Base-by-base conservation (phyloP, 768 basidiomycete genomes). In the Phlebiopsis flavidoalba region DNA sequence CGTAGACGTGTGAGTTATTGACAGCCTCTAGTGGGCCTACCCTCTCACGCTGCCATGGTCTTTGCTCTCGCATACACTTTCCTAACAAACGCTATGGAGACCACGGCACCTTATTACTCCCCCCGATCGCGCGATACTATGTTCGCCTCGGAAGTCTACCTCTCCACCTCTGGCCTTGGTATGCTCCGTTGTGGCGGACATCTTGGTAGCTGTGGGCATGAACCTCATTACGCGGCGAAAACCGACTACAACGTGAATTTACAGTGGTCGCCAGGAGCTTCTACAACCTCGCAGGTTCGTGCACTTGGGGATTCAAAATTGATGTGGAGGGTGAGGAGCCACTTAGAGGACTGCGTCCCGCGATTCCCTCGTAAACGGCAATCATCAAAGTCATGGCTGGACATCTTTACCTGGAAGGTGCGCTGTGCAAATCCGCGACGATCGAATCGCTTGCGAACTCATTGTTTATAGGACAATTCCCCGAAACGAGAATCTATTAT, bases 381-480 rank as follows among this genome's bases (percentile, higher is more conserved):
- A 98, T 70, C 96, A 98, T 71, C 96, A 98, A 78, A 94, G 89
- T 60, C n/a, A 89, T 94, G 84, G n/a, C 72, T 97, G 48, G 94
- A 97, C 73, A 82, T 99, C 72, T 96, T 37, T 85, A 85, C 67
- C 75, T 94, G 57, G 88, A 60, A 84, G 84, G 91, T 92, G 69
- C 74, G 88, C 66, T 46, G 52, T 35, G 33, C 55, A 22, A n/a
- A 26, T 17, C 55, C 15, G 31, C 47, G 19, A 8, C 63, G 15
- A 36, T 50, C 54, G 54, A n/a, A 55, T 60, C 21, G 33, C 50
- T 45, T 51, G 52, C 47, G 59, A 57, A 43, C 48, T 48, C 2
- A 14, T 35, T 59, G 21, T 48, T 36, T 64, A 6, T 65, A 91
- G 93, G 66, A 79, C 93, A 65, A n/a, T n/a, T 90, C 97, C 76